Evolutionary conservation across 345 rosid species (phyloP), one percentile per base, ranked within the genome.

Genomic region (Leavenworthia alabamica): DNA sequence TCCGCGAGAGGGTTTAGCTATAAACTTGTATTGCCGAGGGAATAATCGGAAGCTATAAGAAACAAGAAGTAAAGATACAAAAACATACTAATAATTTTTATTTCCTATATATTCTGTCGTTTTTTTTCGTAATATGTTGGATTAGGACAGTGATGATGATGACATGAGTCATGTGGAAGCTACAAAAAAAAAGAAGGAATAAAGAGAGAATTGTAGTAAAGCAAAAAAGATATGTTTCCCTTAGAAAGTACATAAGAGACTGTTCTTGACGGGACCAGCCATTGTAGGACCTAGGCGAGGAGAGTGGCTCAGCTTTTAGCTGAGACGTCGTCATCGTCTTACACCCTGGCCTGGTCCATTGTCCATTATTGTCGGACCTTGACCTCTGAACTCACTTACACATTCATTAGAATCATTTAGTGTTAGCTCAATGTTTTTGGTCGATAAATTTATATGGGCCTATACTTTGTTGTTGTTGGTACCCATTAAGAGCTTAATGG

Each of bases 271-370:
- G 31, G 37, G 56, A 48, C 56, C 48, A 49, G 32, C 13, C 28
- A 0, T 5, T 12, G 14, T 19, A 13, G 51, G 43, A 19, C 23
- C 41, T 5, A 20, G n/a, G 23, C 28, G 24, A 1, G 23, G 39
- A 41, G 52, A 43, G 35, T 41, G 60, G 60, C 43, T 52, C 58
- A 42, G 33, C 60, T 41, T 64, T 64, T 64, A 31, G 52, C 14
- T 35, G 60, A 52, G 60, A 42, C 24, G 68, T 64, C 68, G 5
- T 7, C 17, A 22, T 64, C 68, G 43, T 7, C 35, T 16, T 53
- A 39, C 69, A 53, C 61, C 69, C 69, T 64, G 69, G 27, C 27
- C 45, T 42, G 69, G 69, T 64, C 69, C 69, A 52, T 50, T 26
- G 17, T 23, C 35, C 9, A 43, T 53, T 43, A 53, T 28, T 42